A percentile compares a stretch with the other conserved stretches of the same genome.
Evolutionary conservation across 1,284 basidiomycete genomes (phyloP).

Genomic region (Trichosporon inkin): DNA sequence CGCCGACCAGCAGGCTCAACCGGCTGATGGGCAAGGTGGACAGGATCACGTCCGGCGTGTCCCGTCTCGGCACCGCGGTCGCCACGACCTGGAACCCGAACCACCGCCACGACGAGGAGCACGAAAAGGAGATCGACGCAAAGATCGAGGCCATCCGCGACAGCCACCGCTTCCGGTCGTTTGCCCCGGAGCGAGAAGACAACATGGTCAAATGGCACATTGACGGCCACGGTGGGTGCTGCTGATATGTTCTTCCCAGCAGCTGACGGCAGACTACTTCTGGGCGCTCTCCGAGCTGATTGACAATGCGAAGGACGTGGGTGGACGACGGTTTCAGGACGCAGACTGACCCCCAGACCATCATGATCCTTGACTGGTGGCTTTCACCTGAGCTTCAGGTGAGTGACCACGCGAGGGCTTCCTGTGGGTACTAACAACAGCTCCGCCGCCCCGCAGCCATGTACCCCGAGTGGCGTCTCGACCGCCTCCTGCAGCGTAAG

Average conservation of each 20-base stretch:
- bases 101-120: constrained; percentile 64
- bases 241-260: not conserved
- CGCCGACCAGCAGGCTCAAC: constrained; percentile 13
- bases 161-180: constrained; percentile 76
- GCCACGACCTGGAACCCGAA: constrained; percentile 51
- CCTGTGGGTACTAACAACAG: constrained; percentile 24
- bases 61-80: constrained; percentile 37
- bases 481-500: constrained; percentile 75
- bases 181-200: constrained; percentile 63
- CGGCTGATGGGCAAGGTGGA: constrained; percentile 40
- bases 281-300: constrained; percentile 86
- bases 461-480: constrained; percentile 79
- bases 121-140: constrained; percentile 62
- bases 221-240: constrained; percentile 65
- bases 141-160: constrained; percentile 67
- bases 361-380: constrained; percentile 76
- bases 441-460: constrained; percentile 80
- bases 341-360: constrained; percentile 51
- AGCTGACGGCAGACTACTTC: constrained; percentile 63
- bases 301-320: constrained; percentile 55
- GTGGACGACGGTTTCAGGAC: constrained; percentile 8
- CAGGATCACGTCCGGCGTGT: constrained; percentile 33
- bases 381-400: constrained; percentile 80
- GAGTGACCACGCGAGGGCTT: not conserved
- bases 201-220: constrained; percentile 88